Conservation (phyloP, 139 green algal genomes). For the Tetradesmus obliquus region DNA sequence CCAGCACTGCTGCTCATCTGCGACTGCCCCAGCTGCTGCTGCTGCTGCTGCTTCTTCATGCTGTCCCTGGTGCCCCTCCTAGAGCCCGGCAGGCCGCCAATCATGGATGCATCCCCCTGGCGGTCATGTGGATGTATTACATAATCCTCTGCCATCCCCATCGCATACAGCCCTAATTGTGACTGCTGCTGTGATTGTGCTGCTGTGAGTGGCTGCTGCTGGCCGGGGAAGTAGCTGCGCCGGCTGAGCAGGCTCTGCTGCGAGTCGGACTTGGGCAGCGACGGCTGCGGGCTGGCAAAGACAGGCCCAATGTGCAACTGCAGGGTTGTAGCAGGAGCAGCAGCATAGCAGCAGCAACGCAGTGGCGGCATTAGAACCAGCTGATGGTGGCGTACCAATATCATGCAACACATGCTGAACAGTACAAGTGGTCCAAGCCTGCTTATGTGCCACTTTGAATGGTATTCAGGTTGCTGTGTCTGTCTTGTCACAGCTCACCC, state of each 20-base stretch:
- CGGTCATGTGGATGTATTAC: constrained; percentile 33
- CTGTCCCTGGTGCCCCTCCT: not conserved
- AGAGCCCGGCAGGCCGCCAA: not conserved
- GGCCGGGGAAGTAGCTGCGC: not conserved
- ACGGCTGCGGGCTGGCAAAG: not conserved
- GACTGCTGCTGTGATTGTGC: constrained; percentile 3
- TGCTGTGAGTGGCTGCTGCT: not conserved
- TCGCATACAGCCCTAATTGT: not conserved
- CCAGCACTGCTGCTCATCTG: too few species aligned
- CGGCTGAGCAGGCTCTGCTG: not conserved
- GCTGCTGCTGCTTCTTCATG: not conserved
- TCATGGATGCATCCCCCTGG: not conserved
- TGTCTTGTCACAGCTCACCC: not conserved
- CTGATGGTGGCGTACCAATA: too few species aligned
- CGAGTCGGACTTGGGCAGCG: constrained; percentile 2
- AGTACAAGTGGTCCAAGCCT: too few species aligned
- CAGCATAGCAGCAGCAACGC: not conserved
- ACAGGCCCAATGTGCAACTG: constrained; percentile 46
- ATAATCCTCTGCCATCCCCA: constrained; percentile 12
- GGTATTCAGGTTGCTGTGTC: too few species aligned
- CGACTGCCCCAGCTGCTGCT: not conserved
- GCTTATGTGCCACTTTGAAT: too few species aligned
- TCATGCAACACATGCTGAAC: too few species aligned
- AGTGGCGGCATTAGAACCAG: not conserved
- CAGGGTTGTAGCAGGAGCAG: not conserved